Conservation (phyloP, 768 basidiomycete genomes). For the Gymnopilus dilepis region DNA sequence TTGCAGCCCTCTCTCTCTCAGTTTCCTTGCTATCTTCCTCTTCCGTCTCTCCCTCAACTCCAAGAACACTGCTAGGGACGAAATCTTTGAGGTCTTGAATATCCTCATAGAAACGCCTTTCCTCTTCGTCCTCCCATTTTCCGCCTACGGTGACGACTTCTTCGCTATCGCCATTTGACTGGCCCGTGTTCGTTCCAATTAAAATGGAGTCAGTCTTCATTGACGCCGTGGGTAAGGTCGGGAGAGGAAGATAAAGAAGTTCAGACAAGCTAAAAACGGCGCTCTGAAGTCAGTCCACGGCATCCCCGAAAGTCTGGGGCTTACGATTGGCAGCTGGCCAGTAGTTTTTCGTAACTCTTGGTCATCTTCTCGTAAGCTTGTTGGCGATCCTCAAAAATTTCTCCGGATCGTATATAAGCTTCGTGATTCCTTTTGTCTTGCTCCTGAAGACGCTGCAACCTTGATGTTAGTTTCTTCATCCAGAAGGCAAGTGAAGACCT, state of each 20-base stretch:
- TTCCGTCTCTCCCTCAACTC: constrained; percentile 60
- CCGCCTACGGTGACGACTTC: constrained; percentile 64
- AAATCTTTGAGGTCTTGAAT: constrained; percentile 90
- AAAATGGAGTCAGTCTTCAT: constrained; percentile 84
- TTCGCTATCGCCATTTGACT: constrained; percentile 55
- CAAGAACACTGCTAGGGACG: constrained; percentile 86
- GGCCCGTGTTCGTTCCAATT: constrained; percentile 58
- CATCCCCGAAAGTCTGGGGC: constrained; percentile 26
- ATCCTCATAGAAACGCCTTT: constrained; percentile 92
- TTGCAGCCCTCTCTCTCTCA: constrained; percentile 55
- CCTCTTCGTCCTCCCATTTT: constrained; percentile 99
- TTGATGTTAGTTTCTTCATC: not conserved
- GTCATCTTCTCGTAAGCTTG: constrained; percentile 99
- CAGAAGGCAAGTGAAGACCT: constrained; percentile 23
- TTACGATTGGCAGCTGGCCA: constrained; percentile 87
- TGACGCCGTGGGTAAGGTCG: constrained; percentile 80
- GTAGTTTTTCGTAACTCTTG: constrained; percentile 90
- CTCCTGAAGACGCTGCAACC: constrained; percentile 84
- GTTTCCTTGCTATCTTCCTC: constrained; percentile 56
- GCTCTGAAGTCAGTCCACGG: constrained; percentile 5
- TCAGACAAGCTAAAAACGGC: constrained; percentile 75
- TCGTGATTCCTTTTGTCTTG: constrained; percentile 97
- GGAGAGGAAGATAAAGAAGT: constrained; percentile 82
- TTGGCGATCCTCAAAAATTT: constrained; percentile 98
- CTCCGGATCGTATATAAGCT: constrained; percentile 98